Percentiles rank a stretch among this genome's conserved stretches.
Evolutionary conservation across 805 yeast species (phyloP).

Genomic region (Pichia deserticola): DNA sequence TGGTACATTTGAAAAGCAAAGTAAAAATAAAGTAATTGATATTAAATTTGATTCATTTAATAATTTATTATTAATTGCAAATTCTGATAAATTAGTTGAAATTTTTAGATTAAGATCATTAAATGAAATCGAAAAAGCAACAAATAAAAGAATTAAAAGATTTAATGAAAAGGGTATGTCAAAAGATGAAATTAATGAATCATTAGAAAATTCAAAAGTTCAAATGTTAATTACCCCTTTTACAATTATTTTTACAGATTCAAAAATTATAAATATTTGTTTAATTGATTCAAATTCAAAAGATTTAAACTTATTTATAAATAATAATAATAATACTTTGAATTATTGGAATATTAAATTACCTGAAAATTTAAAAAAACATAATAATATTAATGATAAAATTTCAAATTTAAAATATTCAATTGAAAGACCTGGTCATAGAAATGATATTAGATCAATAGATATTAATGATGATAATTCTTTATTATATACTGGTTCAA

Average conservation of each 20-base stretch:
- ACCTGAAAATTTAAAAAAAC: conserved; percentile 52
- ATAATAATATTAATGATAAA: conserved; percentile 32
- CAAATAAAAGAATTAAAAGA: conserved; percentile 70
- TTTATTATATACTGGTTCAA: conserved; percentile 81
- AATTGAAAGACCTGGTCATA: conserved; percentile 77
- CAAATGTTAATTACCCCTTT: conserved; percentile 61
- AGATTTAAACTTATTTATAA: conserved; percentile 50
- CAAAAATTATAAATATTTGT: conserved; percentile 57
- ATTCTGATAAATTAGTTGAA: conserved; percentile 76
- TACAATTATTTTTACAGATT: conserved; percentile 54
- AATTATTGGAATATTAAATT: conserved; percentile 55
- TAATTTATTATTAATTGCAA: conserved; percentile 61
- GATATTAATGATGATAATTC: conserved; percentile 77
- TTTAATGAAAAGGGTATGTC: conserved; percentile 60
- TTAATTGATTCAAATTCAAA: conserved; percentile 51
- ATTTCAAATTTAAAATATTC: conserved; percentile 40
- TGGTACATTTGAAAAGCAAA: conserved; percentile 69
- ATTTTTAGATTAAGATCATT: conserved; percentile 66
- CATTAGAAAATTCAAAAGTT: conserved; percentile 40
- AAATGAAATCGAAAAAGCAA: conserved; percentile 74
- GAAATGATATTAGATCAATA: conserved; percentile 80
- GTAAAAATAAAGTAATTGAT: conserved; percentile 62
- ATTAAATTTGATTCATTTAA: conserved; percentile 43
- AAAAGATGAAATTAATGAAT: conserved; percentile 51
- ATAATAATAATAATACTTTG: conserved; percentile 67